Percentiles rank a stretch among this genome's conserved stretches.
Conservation (phyloP, 345 rosid genomes). For the Sisymbrium altissimum region DNA sequence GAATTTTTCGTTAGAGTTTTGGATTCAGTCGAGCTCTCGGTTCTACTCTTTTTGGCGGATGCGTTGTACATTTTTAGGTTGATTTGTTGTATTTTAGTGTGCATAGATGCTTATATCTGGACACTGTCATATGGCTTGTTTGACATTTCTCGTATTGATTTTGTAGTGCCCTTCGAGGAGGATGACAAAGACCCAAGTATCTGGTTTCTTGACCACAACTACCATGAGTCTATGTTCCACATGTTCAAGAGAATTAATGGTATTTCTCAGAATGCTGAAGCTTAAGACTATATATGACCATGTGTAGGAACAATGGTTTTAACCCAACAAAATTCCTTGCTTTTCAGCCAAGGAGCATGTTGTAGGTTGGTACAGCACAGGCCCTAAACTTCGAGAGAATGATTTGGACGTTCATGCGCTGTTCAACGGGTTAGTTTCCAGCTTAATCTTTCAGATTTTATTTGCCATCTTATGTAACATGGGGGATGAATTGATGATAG, state of each 20-base stretch:
- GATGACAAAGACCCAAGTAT: constrained; percentile 81
- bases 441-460: not conserved
- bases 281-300: not conserved
- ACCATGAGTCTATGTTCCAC: constrained; percentile 85
- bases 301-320: not conserved
- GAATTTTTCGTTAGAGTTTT: not conserved
- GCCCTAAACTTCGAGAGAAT: constrained; percentile 82
- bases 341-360: constrained; percentile 92
- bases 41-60: not conserved
- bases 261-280: constrained; percentile 7
- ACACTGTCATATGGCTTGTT: not conserved
- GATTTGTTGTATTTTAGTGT: not conserved
- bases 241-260: constrained; percentile 97
- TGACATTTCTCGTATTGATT: not conserved
- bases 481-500: not conserved
- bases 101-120: not conserved
- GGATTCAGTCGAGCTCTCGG: not conserved
- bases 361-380: constrained; percentile 95
- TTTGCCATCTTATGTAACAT: not conserved
- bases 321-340: not conserved
- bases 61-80: no score
- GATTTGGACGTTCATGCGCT: constrained; percentile 75
- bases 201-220: constrained; percentile 93
- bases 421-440: constrained; percentile 54
- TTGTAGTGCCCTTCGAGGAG: constrained; percentile 86